A percentile compares a stretch with the other conserved stretches of the same genome.
Evolutionary conservation across 2,329 filamentous ascomycete genomes (phyloP).

Genomic region (Cryphonectria carpinicola): DNA sequence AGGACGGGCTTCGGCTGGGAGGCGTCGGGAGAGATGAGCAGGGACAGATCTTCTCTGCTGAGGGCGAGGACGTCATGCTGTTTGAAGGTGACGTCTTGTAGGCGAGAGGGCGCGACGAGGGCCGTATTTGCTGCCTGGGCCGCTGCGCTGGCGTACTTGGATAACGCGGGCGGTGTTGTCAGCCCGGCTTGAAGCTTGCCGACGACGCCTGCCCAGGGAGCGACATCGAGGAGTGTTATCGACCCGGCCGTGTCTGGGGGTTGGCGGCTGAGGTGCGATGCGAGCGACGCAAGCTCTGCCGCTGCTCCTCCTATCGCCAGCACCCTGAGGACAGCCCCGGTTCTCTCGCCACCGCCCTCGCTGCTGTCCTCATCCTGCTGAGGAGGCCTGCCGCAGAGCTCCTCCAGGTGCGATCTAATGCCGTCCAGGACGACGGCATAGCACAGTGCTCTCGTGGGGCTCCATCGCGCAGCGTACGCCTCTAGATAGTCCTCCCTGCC

Average conservation of each 20-base stretch:
- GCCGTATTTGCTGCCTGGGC: conserved; percentile 49
- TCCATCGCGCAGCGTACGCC: conserved; percentile 90
- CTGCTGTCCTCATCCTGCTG: background rate
- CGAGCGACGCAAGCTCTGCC: conserved; percentile 64
- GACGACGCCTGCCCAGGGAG: conserved; percentile 72
- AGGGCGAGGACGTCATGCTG: conserved; percentile 56
- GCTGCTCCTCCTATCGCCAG: conserved; percentile 61
- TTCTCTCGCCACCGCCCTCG: background rate
- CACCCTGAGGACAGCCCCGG: conserved; percentile 39
- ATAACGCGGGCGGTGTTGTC: conserved; percentile 53
- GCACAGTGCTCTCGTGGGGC: conserved; percentile 80
- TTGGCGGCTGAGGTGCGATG: conserved; percentile 44
- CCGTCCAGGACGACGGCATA: conserved; percentile 65
- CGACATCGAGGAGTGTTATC: conserved; percentile 78
- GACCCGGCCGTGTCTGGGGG: conserved; percentile 34
- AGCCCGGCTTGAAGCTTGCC: conserved; percentile 60
- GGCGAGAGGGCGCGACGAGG: conserved; percentile 44
- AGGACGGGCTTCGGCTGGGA: conserved; percentile 44
- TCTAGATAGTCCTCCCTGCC: conserved; percentile 70
- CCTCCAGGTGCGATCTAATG: conserved; percentile 41
- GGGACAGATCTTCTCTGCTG: conserved; percentile 38
- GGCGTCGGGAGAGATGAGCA: conserved; percentile 39
- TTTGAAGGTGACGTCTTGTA: conserved; percentile 47
- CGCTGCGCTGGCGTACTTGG: conserved; percentile 32
- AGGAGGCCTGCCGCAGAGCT: background rate